These are phyloP conservation scores for Nakazawaea siamensis DNA, from an alignment of 805 yeast genomes.

Conservation along the genomic window DNA sequence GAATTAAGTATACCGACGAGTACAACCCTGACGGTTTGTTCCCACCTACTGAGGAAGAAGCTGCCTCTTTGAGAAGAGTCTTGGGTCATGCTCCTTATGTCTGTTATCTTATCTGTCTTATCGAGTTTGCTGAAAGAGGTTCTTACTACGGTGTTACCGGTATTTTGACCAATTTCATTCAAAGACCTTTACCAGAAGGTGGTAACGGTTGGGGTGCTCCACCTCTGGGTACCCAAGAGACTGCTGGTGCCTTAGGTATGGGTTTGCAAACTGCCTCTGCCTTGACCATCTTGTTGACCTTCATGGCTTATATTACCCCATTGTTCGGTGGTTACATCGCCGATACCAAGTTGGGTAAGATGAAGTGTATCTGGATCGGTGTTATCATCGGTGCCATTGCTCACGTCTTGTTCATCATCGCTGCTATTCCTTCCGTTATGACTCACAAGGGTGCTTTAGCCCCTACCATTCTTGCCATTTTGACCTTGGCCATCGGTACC, in stretches of 20 bases:
- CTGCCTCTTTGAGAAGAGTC: constrained; percentile 23
- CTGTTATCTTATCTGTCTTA: constrained; percentile 40
- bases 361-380: constrained; percentile 41
- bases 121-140: constrained; percentile 49
- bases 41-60: constrained; percentile 22
- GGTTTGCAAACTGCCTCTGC: constrained; percentile 40
- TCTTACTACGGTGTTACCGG: constrained; percentile 41
- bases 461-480: constrained; percentile 31
- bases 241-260: constrained; percentile 42
- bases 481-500: constrained; percentile 35
- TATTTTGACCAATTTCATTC: constrained; percentile 38
- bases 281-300: constrained; percentile 37
- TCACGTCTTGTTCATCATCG: constrained; percentile 39
- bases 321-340: constrained; percentile 44
- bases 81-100: constrained; percentile 41
- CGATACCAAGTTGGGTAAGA: constrained; percentile 39
- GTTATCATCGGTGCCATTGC: constrained; percentile 36
- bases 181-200: constrained; percentile 42
- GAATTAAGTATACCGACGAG: constrained; percentile 18
- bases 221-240: constrained; percentile 20
- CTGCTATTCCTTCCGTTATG: constrained; percentile 37
- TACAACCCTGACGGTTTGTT: constrained; percentile 21
- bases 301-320: constrained; percentile 43
- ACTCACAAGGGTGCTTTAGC: constrained; percentile 30
- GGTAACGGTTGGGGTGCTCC: constrained; percentile 39